Conservation (phyloP, 2,329 filamentous ascomycete genomes). For the Albifimbria verrucaria region DNA sequence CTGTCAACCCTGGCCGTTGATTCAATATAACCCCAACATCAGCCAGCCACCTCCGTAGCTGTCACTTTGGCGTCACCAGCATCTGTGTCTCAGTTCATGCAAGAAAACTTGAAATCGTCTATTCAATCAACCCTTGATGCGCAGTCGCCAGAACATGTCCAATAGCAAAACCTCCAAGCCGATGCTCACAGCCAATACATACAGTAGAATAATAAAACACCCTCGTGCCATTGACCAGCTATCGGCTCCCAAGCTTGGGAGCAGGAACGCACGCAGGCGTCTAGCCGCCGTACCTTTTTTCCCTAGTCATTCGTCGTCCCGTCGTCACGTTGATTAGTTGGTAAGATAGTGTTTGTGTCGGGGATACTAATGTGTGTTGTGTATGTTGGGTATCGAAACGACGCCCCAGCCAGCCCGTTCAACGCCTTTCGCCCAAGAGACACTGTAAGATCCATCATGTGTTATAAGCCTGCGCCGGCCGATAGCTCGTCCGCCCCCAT, state of each 20-base stretch:
- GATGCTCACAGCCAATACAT: not conserved
- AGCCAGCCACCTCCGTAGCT: too few species aligned
- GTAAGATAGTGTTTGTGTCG: not conserved
- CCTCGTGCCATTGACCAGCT: too few species aligned
- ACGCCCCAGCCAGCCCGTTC: not conserved
- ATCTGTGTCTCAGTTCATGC: too few species aligned
- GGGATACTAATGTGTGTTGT: not conserved
- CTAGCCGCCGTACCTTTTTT: not conserved
- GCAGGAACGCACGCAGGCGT: not conserved
- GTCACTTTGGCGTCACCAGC: too few species aligned
- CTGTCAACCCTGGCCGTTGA: too few species aligned
- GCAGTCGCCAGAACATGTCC: not conserved
- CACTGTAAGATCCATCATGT: not conserved
- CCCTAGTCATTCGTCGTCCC: not conserved
- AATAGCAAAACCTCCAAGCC: not conserved
- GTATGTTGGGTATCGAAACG: not conserved
- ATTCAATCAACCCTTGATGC: not conserved
- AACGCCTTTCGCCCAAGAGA: constrained; percentile 2
- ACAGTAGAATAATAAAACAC: not conserved
- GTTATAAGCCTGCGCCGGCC: constrained; percentile 3
- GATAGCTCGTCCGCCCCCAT: constrained; percentile 27
- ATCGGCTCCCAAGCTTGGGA: too few species aligned
- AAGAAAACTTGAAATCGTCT: not conserved
- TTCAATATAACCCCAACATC: too few species aligned
- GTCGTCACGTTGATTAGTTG: not conserved